Percentiles rank a stretch among this genome's conserved stretches.
phyloP scores from a whole-genome alignment of 1,284 basidiomycete species.

The Ganoderma meredithae region DNA sequence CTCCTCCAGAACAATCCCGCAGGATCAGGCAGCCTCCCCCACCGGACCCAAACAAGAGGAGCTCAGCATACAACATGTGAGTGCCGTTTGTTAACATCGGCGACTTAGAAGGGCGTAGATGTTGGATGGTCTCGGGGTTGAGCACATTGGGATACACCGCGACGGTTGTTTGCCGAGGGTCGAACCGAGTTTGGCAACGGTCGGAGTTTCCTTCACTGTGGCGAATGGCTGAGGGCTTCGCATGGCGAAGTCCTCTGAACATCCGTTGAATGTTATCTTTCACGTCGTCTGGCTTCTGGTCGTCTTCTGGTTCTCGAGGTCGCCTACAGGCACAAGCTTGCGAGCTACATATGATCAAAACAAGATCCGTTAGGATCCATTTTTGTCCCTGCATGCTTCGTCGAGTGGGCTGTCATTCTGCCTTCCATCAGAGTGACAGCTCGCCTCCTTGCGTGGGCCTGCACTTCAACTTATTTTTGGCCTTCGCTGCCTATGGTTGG shows the following conservation, averaged over 20 bases:
- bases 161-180: conserved; percentile 10
- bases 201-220: neutral
- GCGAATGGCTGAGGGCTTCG: neutral
- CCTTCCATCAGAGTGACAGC: neutral
- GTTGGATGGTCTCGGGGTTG: neutral
- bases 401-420: neutral
- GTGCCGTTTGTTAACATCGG: conserved; percentile 38
- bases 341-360: neutral
- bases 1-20: conserved; percentile 47
- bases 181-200: neutral
- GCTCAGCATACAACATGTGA: conserved; percentile 72
- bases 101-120: neutral
- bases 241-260: neutral
- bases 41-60: conserved; percentile 51
- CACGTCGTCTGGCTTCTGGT: neutral
- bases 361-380: neutral
- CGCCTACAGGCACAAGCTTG: neutral
- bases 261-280: neutral
- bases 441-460: neutral
- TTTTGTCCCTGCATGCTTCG: neutral
- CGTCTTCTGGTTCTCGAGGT: neutral
- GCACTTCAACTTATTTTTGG: neutral
- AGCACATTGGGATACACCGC: conserved; percentile 16
- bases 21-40: conserved; percentile 48
- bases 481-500: neutral